phyloP scores from a whole-genome alignment of 768 basidiomycete genomes.

The Lactifluus hygrophoroides region DNA sequence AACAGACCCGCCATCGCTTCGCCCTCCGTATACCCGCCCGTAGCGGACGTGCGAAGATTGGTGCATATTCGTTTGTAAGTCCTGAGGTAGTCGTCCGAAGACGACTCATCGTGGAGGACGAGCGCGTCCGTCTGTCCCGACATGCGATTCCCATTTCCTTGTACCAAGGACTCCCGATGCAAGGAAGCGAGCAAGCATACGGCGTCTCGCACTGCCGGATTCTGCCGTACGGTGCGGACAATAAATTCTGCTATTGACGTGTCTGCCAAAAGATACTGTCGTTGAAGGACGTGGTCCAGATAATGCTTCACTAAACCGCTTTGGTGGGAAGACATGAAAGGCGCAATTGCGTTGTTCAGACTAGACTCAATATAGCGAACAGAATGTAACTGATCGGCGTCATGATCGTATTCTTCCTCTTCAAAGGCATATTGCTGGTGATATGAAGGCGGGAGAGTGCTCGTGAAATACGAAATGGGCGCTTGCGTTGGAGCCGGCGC shows the following conservation, averaged over 20 bases:
- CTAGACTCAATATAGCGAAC: constrained; percentile 19
- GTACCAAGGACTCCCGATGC: constrained; percentile 33
- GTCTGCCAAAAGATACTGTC: constrained; percentile 66
- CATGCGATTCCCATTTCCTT: neutral
- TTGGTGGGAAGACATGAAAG: constrained; percentile 23
- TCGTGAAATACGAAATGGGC: constrained; percentile 4
- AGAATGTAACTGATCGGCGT: constrained; percentile 7
- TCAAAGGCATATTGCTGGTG: constrained; percentile 16
- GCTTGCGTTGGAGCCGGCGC: neutral
- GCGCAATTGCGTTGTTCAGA: constrained; percentile 19
- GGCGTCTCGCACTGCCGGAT: constrained; percentile 44
- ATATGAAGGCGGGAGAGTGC: constrained; percentile 17
- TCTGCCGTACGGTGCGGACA: constrained; percentile 38
- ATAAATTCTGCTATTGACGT: constrained; percentile 39
- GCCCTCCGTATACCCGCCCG: constrained; percentile 37
- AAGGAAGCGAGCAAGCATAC: constrained; percentile 56
- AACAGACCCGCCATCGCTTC: constrained; percentile 76
- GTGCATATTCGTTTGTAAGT: constrained; percentile 23
- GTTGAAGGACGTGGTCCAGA: constrained; percentile 49
- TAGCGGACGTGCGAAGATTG: constrained; percentile 15
- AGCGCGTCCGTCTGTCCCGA: neutral
- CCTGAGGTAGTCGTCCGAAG: constrained; percentile 12
- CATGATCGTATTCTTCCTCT: constrained; percentile 17
- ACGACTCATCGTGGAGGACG: neutral
- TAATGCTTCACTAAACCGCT: constrained; percentile 37